Percentiles rank a stretch among this genome's conserved stretches.
Conservation (phyloP, 2,329 filamentous ascomycete species). For the Claviceps spartinae region DNA sequence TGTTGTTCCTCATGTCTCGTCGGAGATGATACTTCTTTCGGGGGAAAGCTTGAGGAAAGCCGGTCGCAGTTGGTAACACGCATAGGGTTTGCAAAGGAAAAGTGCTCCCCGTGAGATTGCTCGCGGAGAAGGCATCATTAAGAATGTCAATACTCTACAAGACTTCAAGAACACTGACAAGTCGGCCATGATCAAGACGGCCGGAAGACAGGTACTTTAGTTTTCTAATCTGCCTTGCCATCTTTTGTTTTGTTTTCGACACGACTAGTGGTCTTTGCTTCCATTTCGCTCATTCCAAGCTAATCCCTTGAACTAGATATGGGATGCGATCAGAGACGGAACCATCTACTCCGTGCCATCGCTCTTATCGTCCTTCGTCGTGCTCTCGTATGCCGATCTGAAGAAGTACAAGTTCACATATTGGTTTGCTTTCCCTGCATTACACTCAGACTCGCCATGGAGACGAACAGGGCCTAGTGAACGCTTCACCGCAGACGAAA, state of each 20-base stretch:
- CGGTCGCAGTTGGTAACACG: background rate
- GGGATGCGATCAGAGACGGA: constrained; percentile 94
- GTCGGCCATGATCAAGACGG: constrained; percentile 58
- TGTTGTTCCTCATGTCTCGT: background rate
- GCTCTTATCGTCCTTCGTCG: constrained; percentile 73
- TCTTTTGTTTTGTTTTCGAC: background rate
- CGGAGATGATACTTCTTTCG: background rate
- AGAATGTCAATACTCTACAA: constrained; percentile 91
- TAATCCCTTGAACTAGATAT: constrained; percentile 46
- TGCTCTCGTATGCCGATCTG: constrained; percentile 86
- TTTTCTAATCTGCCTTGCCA: background rate
- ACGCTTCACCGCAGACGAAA: constrained; percentile 54
- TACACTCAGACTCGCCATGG: constrained; percentile 84
- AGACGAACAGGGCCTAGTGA: constrained; percentile 42
- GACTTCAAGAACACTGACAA: constrained; percentile 83
- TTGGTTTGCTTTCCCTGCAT: constrained; percentile 90
- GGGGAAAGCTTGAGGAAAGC: no score
- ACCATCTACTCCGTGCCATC: constrained; percentile 93
- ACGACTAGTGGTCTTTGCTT: background rate
- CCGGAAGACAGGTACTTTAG: constrained; percentile 55
- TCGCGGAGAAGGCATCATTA: constrained; percentile 84
- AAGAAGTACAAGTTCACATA: constrained; percentile 98
- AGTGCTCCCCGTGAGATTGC: constrained; percentile 59
- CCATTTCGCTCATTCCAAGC: background rate
- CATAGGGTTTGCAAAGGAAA: constrained; percentile 25